These are phyloP conservation scores for Plasmodium vivax DNA, from an alignment of 169 alveolate species.

Conservation along the genomic window DNA sequence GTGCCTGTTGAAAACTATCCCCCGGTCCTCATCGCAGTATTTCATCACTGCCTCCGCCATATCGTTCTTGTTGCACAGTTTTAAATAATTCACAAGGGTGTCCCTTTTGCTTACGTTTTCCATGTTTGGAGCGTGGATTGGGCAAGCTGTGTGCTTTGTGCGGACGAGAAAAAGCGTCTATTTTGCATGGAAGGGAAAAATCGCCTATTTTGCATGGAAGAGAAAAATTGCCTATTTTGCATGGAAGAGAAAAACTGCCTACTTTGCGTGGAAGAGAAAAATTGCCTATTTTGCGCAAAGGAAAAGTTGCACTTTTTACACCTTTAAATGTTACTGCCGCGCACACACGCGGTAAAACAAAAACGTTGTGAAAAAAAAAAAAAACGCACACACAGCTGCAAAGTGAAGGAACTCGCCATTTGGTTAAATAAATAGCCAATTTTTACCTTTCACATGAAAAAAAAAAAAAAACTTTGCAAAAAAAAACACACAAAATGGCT, in stretches of 20 bases:
- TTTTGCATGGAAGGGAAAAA: background rate
- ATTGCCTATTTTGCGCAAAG: background rate
- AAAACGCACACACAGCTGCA: background rate
- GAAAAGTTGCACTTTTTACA: background rate
- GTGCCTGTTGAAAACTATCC: constrained; percentile 67
- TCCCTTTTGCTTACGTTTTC: constrained; percentile 48
- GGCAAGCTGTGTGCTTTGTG: background rate
- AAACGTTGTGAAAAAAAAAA: background rate
- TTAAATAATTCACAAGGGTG: constrained; percentile 32
- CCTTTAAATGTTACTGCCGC: background rate
- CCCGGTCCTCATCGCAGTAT: constrained; percentile 70
- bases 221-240: background rate
- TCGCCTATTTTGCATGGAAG: background rate
- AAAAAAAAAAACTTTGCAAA: background rate
- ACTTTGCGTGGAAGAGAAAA: background rate
- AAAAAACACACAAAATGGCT: constrained; percentile 18
- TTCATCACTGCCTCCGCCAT: constrained; percentile 53
- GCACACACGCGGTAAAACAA: background rate
- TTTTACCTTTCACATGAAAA: background rate
- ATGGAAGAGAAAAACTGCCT: too few species aligned
- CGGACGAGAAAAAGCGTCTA: background rate
- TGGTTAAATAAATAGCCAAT: background rate
- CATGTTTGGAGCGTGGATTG: background rate
- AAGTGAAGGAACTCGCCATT: background rate
- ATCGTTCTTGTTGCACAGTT: constrained; percentile 61